Base-by-base conservation (phyloP, 1,284 basidiomycete species). In the Leccinum cinnamomeum region DNA sequence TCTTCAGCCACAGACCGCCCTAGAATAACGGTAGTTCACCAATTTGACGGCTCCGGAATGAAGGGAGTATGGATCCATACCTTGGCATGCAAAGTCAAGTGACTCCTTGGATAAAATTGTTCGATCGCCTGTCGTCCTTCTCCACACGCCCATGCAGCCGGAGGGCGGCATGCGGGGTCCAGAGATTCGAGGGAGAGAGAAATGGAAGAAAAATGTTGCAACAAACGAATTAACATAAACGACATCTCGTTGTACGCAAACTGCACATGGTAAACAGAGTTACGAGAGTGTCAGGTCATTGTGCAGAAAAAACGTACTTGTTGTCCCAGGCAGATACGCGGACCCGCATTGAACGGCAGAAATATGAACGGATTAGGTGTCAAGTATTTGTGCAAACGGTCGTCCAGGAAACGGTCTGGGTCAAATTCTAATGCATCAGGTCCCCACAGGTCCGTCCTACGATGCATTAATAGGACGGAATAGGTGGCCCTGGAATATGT, bases 201-300 rank as follows among this genome's bases (percentile, higher is more conserved):
- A 30, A 90, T 77, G 0, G 73, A 73, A 0, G 79, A 78, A 72
- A 89, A 86, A 41, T 76, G 72, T 72, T 90, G 88, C 18, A 90
- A 71, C n/a, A 90, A 75, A 10, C 86, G 82, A 51, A 89, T 79
- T 62, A 89, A 70, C 78, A 88, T 82, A 75, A 87, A 88, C 1
- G 87, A 88, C 67, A 82, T 81, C 67, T 89, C 86, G 70, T 88
- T 87, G 71, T 88, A 88, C 3, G 88, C 88, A 70, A 88, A 88
- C 82, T 88, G 61, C 28, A 18, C 18, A 7, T 11, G 20, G 41
- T 12, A 33, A 23, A 7, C 1, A 20, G 10, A 53, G 8, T 44
- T 18, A 7, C 14, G 20, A 53, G 18, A 11, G 4, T 2, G 37
- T 7, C 18, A 53, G 37, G 12, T 2, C 7, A 51, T 1, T n/a